Conservation (phyloP, 2,329 filamentous ascomycete genomes). For the Verticillium nubilum region DNA sequence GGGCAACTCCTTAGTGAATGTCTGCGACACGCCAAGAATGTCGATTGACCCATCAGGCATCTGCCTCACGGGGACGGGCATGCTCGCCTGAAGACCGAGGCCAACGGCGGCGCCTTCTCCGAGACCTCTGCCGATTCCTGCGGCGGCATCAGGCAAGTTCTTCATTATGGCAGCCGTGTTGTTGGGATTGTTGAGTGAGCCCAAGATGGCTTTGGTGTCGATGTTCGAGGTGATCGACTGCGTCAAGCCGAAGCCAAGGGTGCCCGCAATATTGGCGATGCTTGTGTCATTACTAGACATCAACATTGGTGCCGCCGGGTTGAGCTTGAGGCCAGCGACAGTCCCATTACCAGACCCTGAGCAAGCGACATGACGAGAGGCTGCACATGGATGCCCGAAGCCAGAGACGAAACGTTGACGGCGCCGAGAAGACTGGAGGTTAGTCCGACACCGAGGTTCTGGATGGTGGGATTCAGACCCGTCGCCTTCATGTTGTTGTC, state of each 20-base stretch:
- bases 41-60: conserved; percentile 15
- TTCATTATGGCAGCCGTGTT: conserved; percentile 9
- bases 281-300: conserved; percentile 14
- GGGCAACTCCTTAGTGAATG: conserved; percentile 20
- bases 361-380: conserved; percentile 16
- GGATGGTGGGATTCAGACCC: conserved; percentile 21
- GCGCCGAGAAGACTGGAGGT: conserved; percentile 20
- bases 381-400: conserved; percentile 10
- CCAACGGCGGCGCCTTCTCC: conserved; percentile 19
- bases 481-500: conserved; percentile 21
- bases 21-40: conserved; percentile 16
- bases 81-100: conserved; percentile 20
- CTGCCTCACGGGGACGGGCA: conserved; percentile 7
- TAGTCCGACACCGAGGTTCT: conserved; percentile 22
- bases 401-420: conserved; percentile 13
- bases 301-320: conserved; percentile 5
- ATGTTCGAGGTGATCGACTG: conserved; percentile 18
- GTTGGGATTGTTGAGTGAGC: conserved; percentile 8
- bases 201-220: conserved; percentile 8
- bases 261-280: conserved; percentile 15
- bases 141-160: conserved; percentile 16
- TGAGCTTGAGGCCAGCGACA: conserved; percentile 16
- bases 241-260: conserved; percentile 21
- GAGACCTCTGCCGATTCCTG: conserved; percentile 21
- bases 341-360: conserved; percentile 17